These are phyloP conservation scores for Ophiorrhiza pumila DNA, from an alignment of 257 asterid species.

Conservation along the genomic window DNA sequence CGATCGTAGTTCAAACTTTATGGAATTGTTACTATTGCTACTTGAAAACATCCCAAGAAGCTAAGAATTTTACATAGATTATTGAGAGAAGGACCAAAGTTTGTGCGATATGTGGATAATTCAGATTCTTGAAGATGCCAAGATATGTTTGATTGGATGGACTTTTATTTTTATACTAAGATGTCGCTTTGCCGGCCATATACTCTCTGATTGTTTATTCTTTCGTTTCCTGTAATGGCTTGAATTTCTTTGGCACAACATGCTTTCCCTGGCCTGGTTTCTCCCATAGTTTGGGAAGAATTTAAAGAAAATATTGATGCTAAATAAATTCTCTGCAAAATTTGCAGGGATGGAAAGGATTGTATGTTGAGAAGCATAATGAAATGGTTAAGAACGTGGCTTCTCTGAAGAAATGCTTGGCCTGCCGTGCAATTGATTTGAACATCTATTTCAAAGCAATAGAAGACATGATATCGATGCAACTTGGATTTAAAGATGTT, in stretches of 20 bases:
- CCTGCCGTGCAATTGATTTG: conserved; percentile 59
- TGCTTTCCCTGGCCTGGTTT: not conserved
- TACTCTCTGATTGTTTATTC: not conserved
- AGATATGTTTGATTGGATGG: not conserved
- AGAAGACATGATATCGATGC: conserved; percentile 40
- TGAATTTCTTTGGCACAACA: not conserved
- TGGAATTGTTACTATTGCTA: not conserved
- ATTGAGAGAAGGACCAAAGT: not conserved
- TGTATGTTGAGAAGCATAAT: conserved; percentile 53
- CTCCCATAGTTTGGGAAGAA: not conserved
- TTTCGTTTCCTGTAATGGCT: not conserved
- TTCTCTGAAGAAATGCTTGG: conserved; percentile 33
- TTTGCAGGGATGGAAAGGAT: conserved; percentile 66
- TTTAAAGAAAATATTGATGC: not conserved
- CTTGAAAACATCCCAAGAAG: not conserved
- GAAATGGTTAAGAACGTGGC: conserved; percentile 53
- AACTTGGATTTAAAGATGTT: conserved; percentile 64
- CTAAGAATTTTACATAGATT: not conserved
- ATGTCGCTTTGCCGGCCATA: not conserved
- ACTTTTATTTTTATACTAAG: too few species aligned
- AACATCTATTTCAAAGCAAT: conserved; percentile 53
- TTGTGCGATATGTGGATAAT: not conserved
- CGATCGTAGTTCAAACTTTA: not conserved
- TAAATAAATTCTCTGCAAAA: not conserved
- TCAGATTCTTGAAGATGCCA: conserved; percentile 1